These are phyloP conservation scores for Cryptococcus hybrid DNA, from an alignment of 1,284 basidiomycete species.

Conservation along the genomic window DNA sequence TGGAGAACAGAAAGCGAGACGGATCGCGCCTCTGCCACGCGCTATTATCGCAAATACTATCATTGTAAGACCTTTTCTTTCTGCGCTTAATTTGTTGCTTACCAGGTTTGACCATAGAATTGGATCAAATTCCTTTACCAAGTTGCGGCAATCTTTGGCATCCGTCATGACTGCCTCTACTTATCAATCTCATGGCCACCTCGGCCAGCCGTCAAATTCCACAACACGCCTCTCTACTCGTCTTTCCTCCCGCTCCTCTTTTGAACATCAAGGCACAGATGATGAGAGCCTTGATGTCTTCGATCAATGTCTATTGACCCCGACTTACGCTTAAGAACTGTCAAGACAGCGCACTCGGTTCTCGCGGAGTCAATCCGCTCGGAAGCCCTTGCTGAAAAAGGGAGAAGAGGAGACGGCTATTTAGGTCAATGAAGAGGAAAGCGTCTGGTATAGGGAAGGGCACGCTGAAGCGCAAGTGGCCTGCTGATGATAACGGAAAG, in stretches of 20 bases:
- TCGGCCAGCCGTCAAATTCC: neutral
- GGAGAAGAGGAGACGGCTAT: constrained; percentile 51
- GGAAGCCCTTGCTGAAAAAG: constrained; percentile 68
- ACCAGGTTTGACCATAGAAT: too few relatives aligned
- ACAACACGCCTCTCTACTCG: neutral
- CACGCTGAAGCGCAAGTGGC: constrained; percentile 12
- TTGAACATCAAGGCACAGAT: constrained; percentile 12
- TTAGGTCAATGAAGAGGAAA: constrained; percentile 56
- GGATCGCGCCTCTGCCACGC: too few relatives aligned
- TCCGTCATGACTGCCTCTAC: neutral
- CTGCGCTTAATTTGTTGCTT: too few relatives aligned
- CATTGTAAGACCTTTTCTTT: too few relatives aligned
- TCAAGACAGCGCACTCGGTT: constrained; percentile 81
- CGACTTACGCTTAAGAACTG: constrained; percentile 77
- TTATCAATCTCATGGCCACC: neutral
- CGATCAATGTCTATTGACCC: constrained; percentile 64
- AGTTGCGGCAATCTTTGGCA: too few relatives aligned
- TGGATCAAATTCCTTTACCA: too few relatives aligned
- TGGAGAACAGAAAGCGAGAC: too few relatives aligned
- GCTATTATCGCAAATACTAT: too few relatives aligned
- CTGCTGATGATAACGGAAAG: neutral
- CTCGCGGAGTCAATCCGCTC: constrained; percentile 79
- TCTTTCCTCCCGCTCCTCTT: constrained; percentile 5
- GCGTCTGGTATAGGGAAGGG: constrained; percentile 7
- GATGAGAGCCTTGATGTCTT: constrained; percentile 34